Evolutionary conservation across 2,329 filamentous ascomycete species (phyloP), one percentile per base, ranked within the genome.

Genomic region (Fusarium fujikuroi): DNA sequence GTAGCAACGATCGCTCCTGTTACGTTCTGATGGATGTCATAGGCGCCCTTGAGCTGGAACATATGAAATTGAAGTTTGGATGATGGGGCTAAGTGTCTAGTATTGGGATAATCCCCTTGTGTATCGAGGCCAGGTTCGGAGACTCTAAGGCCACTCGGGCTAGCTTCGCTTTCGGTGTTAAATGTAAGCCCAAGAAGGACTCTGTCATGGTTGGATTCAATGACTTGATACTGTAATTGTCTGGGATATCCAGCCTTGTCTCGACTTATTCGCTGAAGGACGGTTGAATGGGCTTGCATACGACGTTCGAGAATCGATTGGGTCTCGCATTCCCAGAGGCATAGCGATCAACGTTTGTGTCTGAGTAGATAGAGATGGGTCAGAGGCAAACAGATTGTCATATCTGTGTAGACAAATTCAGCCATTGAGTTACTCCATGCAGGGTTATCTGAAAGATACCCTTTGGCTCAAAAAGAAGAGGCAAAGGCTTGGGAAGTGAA

Each of bases 31-130:
- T n/a, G 21, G 5, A 7, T 7, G 21, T 12, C 0, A 3, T 12
- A n/a, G 28, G 28, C 9, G 14, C 10, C 7, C 3, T 2, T 12
- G 28, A 18, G 15, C 5, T n/a, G 15, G 12, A 10, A 14, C 19
- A 3, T 9, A 15, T 15, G 5, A 4, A 5, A 21, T 6, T 1
- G 28, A 32, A 32, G 5, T 18, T 32, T 49, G 25, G 15, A n/a
- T 12, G 1, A 32, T n/a, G 9, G 4, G 21, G 2, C 2, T n/a
- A 11, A 0, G 9, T 12, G 10, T n/a, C 0, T 1, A 9, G 7
- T 8, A 12, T 32, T 18, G 21, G 2, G 0, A 32, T 9, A 3
- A n/a, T 18, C 3, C 7, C 5, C 14, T 4, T n/a, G 7, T 12
- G 4, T 12, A n/a, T n/a, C 9, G 21, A 32, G 3, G n/a, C 2